These are phyloP conservation scores for Colletotrichum gloeosporioides DNA, from an alignment of 2,329 filamentous ascomycete species.

Conservation along the genomic window DNA sequence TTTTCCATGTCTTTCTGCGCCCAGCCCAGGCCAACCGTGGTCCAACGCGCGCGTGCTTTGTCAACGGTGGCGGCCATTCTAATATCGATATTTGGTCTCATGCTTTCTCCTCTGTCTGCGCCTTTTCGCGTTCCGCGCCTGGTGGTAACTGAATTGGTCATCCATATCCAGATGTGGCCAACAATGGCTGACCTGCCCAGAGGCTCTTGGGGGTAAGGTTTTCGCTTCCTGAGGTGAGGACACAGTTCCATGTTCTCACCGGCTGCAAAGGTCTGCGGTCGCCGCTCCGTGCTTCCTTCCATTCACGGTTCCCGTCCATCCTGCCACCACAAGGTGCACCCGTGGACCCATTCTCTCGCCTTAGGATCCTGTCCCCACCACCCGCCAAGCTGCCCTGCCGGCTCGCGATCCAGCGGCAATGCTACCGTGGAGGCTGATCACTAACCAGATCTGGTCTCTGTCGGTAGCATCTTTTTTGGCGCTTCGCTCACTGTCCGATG, in stretches of 20 bases:
- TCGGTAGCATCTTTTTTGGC: conserved; percentile 1
- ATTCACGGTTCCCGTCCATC: not conserved
- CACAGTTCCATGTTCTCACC: conserved; percentile 10
- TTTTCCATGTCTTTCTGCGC: not conserved
- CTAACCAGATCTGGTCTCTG: conserved; percentile 10
- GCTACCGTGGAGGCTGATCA: conserved; percentile 17
- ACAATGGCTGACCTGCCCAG: not conserved
- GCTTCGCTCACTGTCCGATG: conserved; percentile 2
- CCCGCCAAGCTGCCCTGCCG: conserved; percentile 16
- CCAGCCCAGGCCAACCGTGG: not conserved
- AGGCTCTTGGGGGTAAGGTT: not conserved
- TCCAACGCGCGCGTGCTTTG: not conserved
- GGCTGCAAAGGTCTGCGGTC: not conserved
- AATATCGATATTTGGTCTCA: not conserved
- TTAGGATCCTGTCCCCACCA: not conserved
- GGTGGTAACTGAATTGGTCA: not conserved
- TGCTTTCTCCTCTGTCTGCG: not conserved
- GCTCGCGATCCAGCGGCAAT: conserved; percentile 10
- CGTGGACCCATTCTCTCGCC: not conserved
- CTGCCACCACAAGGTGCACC: conserved; percentile 9
- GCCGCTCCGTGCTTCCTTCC: not conserved
- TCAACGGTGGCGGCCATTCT: not conserved
- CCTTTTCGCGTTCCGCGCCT: not conserved
- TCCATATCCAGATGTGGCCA: not conserved
- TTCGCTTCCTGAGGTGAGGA: not conserved